Conservation (phyloP, 352 stramenopile genomes). For the Phytophthora megakarya region DNA sequence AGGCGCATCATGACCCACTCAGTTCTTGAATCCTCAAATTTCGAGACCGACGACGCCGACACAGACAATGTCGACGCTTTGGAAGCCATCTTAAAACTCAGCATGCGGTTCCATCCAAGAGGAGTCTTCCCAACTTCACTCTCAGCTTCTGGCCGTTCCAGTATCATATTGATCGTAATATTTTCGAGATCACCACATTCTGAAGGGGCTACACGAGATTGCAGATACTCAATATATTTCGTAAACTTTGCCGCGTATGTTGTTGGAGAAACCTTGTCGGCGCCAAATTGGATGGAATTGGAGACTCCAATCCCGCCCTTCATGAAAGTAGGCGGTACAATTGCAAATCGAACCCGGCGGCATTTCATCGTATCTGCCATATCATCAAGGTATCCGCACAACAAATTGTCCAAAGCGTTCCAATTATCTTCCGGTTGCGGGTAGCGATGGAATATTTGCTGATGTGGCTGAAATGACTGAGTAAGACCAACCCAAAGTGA, state of each 20-base stretch:
- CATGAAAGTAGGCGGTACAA: slow-evolving; percentile 46
- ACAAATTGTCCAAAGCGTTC: slow-evolving; percentile 76
- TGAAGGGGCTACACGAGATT: slow-evolving; percentile 54
- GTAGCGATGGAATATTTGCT: slow-evolving; percentile 76
- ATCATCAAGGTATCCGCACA: slow-evolving; percentile 77
- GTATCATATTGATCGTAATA: slow-evolving; percentile 49
- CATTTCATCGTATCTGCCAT: slow-evolving; percentile 79
- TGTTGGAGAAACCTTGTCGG: slow-evolving; percentile 19
- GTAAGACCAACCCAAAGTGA: slow-evolving; percentile 72
- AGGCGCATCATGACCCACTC: slow-evolving; percentile 79
- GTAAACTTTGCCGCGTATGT: slow-evolving; percentile 55
- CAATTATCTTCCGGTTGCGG: slow-evolving; percentile 77
- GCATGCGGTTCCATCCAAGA: slow-evolving; percentile 32
- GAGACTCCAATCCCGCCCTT: slow-evolving; percentile 5
- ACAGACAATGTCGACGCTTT: slow-evolving; percentile 30
- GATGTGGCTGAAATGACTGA: slow-evolving; percentile 70
- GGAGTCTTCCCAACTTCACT: slow-evolving; percentile 4
- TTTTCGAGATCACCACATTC: slow-evolving; percentile 58
- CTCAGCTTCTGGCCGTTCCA: slow-evolving; percentile 25
- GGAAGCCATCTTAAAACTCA: slow-evolving; percentile 56
- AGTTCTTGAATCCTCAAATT: slow-evolving; percentile 53
- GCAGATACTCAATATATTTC: slow-evolving; percentile 71
- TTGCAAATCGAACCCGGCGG: slow-evolving; percentile 69
- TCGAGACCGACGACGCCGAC: slow-evolving; percentile 22
- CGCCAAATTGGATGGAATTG: too few relatives aligned